A percentile compares a stretch with the other conserved stretches of the same genome.
Evolutionary conservation across 2,329 filamentous ascomycete genomes (phyloP).

Genomic region (Aspergillus udagawae): DNA sequence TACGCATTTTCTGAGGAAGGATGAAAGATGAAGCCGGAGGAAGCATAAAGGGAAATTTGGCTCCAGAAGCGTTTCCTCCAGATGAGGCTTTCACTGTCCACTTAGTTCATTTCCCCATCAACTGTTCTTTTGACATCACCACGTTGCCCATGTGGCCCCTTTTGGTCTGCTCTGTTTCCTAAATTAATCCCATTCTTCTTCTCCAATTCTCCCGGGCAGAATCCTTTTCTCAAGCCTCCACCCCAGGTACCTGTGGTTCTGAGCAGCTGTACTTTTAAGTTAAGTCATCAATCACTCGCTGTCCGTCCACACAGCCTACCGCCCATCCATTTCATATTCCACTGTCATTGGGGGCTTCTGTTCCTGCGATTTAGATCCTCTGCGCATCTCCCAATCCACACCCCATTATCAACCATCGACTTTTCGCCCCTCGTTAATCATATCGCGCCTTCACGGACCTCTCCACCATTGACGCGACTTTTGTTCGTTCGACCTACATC

Average conservation of each 20-base stretch:
- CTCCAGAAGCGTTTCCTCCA: not conserved
- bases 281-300: not conserved
- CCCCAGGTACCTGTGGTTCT: not conserved
- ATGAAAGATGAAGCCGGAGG: not conserved
- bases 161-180: slow-evolving; percentile 5
- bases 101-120: slow-evolving; percentile 1
- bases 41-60: not conserved
- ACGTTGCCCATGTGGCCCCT: slow-evolving; percentile 16
- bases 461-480: slow-evolving; percentile 4
- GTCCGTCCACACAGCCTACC: slow-evolving; percentile 2
- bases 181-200: slow-evolving; percentile 10
- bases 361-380: slow-evolving; percentile 5
- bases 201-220: slow-evolving; percentile 11
- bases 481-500: not conserved
- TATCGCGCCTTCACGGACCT: slow-evolving; percentile 12
- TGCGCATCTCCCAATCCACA: slow-evolving; percentile 4
- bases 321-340: not conserved
- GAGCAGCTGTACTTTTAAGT: not conserved
- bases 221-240: not conserved
- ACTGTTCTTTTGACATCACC: slow-evolving; percentile 15
- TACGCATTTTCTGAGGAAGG: not conserved
- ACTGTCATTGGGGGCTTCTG: slow-evolving; percentile 13
- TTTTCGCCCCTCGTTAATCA: slow-evolving; percentile 12
- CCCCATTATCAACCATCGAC: slow-evolving; percentile 8
- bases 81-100: not conserved